Conservation (phyloP, 148 eudicot species). For the Diospyros lotus region DNA sequence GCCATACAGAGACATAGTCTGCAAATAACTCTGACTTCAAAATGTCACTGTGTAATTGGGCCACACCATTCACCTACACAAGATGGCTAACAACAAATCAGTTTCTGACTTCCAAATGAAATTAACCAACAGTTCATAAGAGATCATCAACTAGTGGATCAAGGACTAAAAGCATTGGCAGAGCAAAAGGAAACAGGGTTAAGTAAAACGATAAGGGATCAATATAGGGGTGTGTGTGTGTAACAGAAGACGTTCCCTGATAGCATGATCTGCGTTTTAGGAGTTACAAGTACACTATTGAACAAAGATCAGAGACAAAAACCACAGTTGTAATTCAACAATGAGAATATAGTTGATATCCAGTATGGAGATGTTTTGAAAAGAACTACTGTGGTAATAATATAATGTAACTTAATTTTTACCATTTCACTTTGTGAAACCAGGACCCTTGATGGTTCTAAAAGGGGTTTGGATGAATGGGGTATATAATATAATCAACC, state of each 20-base stretch:
- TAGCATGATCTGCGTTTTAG: neutral
- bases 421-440: neutral
- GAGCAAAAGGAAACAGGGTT: neutral
- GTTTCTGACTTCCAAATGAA: neutral
- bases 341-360: neutral
- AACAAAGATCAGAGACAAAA: constrained; percentile 2
- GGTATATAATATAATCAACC: neutral
- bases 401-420: neutral
- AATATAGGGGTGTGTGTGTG: neutral
- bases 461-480: neutral
- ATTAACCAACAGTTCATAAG: neutral
- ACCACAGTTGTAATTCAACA: neutral
- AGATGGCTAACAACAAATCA: constrained; percentile 10
- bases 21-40: constrained; percentile 82
- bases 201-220: neutral
- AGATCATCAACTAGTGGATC: neutral
- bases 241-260: neutral
- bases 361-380: neutral
- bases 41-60: constrained; percentile 97
- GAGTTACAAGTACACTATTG: neutral
- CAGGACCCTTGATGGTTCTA: neutral
- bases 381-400: neutral
- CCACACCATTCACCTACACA: constrained; percentile 97
- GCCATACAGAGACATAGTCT: constrained; percentile 96
- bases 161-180: neutral